phyloP scores from a whole-genome alignment of 208 protist species.

The Angomonas deanei region DNA sequence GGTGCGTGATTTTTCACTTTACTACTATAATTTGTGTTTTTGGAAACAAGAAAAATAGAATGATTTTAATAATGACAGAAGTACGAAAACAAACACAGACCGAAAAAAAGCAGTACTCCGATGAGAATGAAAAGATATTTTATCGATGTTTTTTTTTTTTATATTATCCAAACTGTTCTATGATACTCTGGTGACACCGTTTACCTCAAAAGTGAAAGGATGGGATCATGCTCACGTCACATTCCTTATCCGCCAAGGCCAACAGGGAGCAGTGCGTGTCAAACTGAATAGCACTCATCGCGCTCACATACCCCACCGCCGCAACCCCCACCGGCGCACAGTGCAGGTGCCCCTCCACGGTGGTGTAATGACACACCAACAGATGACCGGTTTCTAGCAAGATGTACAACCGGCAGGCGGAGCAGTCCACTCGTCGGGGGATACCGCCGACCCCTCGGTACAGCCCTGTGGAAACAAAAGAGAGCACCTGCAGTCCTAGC shows the following conservation, averaged over 20 bases:
- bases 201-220: slow-evolving; percentile 54
- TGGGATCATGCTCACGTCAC: slow-evolving; percentile 46
- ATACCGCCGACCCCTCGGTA: slow-evolving; percentile 57
- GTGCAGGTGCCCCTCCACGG: slow-evolving; percentile 22
- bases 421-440: slow-evolving; percentile 48
- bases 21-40: background rate
- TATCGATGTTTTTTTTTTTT: slow-evolving; percentile 1
- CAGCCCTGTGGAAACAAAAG: slow-evolving; percentile 57
- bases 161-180: background rate
- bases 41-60: background rate
- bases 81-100: slow-evolving; percentile 1
- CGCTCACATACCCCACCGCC: slow-evolving; percentile 27
- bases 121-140: background rate
- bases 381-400: slow-evolving; percentile 68
- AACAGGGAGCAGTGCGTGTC: slow-evolving; percentile 50
- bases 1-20: too few species aligned
- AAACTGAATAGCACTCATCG: slow-evolving; percentile 6
- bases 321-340: slow-evolving; percentile 66
- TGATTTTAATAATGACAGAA: background rate
- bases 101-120: background rate
- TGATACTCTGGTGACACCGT: too few species aligned
- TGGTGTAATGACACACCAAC: slow-evolving; percentile 62
- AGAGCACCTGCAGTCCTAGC: slow-evolving; percentile 58
- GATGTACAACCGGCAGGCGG: slow-evolving; percentile 57
- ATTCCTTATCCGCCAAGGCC: slow-evolving; percentile 55